Conservation (phyloP, 2,329 filamentous ascomycete species). For the Botrytis medusae region DNA sequence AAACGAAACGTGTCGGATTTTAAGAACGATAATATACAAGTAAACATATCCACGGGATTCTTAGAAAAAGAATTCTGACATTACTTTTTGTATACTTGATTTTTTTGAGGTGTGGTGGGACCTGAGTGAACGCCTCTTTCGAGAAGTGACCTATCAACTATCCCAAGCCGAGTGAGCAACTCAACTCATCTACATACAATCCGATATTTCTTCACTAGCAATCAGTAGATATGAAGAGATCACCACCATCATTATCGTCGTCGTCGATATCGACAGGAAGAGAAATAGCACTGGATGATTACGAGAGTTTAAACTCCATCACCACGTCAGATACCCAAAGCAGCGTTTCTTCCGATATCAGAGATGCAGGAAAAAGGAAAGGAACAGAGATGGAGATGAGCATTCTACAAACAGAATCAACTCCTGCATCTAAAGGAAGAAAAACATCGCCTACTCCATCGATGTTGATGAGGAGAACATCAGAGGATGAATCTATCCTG, state of each 20-base stretch:
- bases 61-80: background rate
- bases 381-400: slow-evolving; percentile 7
- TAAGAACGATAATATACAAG: background rate
- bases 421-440: background rate
- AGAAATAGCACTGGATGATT: slow-evolving; percentile 1
- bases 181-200: background rate
- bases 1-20: background rate
- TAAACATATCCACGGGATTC: background rate
- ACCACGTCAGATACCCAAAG: slow-evolving; percentile 1
- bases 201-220: background rate
- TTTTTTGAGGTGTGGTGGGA: background rate
- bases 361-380: background rate
- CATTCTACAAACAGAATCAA: background rate
- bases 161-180: background rate
- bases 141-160: background rate
- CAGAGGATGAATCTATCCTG: background rate
- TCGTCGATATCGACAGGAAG: background rate
- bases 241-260: background rate
- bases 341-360: background rate
- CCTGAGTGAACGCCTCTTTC: background rate
- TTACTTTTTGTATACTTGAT: background rate
- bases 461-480: slow-evolving; percentile 9
- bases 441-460: slow-evolving; percentile 11
- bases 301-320: slow-evolving; percentile 14
- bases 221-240: slow-evolving; percentile 1